Conservation (phyloP, 352 stramenopile species). For the Pythium dissimile region DNA sequence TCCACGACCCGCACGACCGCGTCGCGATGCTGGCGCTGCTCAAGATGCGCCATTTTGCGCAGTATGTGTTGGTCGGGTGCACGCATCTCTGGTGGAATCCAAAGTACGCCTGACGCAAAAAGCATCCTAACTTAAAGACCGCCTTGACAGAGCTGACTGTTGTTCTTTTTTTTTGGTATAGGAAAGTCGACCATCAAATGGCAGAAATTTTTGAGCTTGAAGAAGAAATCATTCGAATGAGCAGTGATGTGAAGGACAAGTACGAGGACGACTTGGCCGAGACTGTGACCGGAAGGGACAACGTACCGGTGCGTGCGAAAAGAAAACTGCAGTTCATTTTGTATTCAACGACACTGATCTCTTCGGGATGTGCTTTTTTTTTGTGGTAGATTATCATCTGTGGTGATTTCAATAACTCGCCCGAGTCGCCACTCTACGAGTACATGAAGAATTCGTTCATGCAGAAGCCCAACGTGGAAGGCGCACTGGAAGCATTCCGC, state of each 20-base stretch:
- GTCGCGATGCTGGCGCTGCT: conserved; percentile 83
- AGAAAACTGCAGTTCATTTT: too few species aligned
- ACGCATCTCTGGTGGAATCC: conserved; percentile 88
- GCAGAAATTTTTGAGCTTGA: conserved; percentile 79
- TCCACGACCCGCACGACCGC: conserved; percentile 81
- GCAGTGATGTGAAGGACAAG: conserved; percentile 74
- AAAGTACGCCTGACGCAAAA: conserved; percentile 36
- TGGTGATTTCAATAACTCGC: conserved; percentile 88
- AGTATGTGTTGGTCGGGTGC: conserved; percentile 78
- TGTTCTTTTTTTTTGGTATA: conserved; percentile 7
- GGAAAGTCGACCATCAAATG: conserved; percentile 87
- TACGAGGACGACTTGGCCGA: conserved; percentile 61
- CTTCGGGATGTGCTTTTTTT: neutral
- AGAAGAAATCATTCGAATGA: conserved; percentile 81
- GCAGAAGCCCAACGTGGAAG: conserved; percentile 76
- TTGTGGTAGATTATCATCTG: conserved; percentile 62
- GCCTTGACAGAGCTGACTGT: neutral
- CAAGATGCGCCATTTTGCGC: conserved; percentile 77
- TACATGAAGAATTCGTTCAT: conserved; percentile 89
- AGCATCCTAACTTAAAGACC: too few species aligned
- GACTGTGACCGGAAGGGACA: conserved; percentile 46
- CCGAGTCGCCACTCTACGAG: conserved; percentile 78
- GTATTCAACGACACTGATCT: too few species aligned
- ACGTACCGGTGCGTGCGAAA: conserved; percentile 49
- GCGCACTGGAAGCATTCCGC: conserved; percentile 56